Conservation (phyloP, 345 rosid genomes). For the Carallia pectinifolia region DNA sequence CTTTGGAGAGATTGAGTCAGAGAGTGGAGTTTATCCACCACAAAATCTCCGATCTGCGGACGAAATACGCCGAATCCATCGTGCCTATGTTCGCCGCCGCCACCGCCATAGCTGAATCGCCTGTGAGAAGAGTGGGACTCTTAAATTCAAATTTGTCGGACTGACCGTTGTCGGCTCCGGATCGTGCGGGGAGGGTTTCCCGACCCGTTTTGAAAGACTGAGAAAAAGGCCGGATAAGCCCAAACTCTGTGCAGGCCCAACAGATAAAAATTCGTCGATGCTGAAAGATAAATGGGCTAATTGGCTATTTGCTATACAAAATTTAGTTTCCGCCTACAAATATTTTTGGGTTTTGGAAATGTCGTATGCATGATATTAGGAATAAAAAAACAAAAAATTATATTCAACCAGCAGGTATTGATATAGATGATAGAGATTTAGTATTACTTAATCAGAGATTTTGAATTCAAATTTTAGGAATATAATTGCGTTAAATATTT, state of each 20-base stretch:
- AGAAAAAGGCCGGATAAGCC: neutral
- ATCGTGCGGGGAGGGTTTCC: neutral
- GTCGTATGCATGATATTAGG: too few species aligned
- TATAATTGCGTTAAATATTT: too few species aligned
- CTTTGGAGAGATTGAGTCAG: conserved; percentile 87
- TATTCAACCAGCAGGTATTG: too few species aligned
- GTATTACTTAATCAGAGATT: too few species aligned
- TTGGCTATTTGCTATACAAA: too few species aligned
- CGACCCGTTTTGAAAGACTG: neutral
- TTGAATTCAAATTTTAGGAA: too few species aligned
- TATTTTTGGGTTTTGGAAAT: too few species aligned
- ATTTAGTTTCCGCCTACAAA: too few species aligned
- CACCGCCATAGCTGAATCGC: conserved; percentile 53
- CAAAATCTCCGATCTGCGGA: conserved; percentile 97
- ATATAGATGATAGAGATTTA: too few species aligned
- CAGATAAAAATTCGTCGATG: too few species aligned
- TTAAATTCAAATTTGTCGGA: neutral
- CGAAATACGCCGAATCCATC: conserved; percentile 96
- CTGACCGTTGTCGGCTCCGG: neutral
- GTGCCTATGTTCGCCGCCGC: conserved; percentile 88
- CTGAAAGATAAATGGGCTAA: too few species aligned
- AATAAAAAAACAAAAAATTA: too few species aligned
- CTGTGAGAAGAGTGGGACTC: neutral
- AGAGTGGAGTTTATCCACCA: conserved; percentile 93
- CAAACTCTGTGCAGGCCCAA: neutral